A percentile compares a stretch with the other conserved stretches of the same genome.
phyloP scores from a whole-genome alignment of 768 basidiomycete genomes.

The Termitomyces eurrhizus region DNA sequence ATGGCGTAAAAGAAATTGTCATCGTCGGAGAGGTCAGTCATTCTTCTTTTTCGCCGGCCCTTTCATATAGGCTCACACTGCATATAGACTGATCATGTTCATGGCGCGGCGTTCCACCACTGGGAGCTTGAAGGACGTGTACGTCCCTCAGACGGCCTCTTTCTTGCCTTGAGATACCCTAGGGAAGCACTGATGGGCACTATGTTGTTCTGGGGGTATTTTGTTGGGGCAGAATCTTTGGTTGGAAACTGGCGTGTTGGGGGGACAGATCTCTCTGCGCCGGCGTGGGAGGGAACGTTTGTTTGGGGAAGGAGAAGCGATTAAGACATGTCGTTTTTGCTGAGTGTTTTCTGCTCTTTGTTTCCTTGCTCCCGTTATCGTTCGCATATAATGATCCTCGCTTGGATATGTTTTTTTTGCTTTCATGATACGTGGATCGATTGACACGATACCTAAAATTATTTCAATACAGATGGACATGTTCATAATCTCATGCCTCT shows the following conservation, averaged over 20 bases:
- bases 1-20: conserved; percentile 57
- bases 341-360: background rate
- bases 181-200: background rate
- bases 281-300: conserved; percentile 63
- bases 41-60: background rate
- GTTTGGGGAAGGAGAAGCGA: conserved; percentile 48
- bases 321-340: background rate
- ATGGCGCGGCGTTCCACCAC: conserved; percentile 4
- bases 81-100: conserved; percentile 6
- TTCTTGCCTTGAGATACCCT: conserved; percentile 1
- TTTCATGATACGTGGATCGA: background rate
- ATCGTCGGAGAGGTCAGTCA: conserved; percentile 52
- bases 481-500: background rate
- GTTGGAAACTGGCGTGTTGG: conserved; percentile 71
- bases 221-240: conserved; percentile 60
- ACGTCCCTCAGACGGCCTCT: conserved; percentile 6
- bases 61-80: background rate
- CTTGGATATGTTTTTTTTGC: background rate
- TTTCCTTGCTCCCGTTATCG: background rate
- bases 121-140: conserved; percentile 8
- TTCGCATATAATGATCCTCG: background rate
- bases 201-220: conserved; percentile 64
- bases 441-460: no score
- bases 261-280: conserved; percentile 37
- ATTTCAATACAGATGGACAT: background rate